phyloP scores from a whole-genome alignment of 2,329 filamentous ascomycete species.

The Niveomyces coronatus region DNA sequence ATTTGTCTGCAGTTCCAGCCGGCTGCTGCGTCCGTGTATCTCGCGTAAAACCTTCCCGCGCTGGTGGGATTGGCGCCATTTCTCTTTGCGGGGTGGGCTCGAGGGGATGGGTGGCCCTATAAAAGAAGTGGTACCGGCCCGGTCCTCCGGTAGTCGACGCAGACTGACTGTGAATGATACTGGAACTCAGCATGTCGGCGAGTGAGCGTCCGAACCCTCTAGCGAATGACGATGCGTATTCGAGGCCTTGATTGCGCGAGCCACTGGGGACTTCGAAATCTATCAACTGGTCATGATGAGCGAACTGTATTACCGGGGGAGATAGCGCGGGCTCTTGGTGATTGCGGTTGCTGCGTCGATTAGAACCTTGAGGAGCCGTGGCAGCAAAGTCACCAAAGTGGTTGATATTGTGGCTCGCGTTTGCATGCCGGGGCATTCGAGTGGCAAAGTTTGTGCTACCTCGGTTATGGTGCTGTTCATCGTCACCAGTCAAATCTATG shows the following conservation, averaged over 20 bases:
- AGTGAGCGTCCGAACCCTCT: conserved; percentile 13
- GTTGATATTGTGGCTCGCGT: not conserved
- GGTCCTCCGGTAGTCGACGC: too few relatives aligned
- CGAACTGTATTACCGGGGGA: not conserved
- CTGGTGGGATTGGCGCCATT: too few relatives aligned
- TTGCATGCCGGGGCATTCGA: conserved; percentile 12
- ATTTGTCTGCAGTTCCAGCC: too few relatives aligned
- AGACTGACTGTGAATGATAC: conserved; percentile 7
- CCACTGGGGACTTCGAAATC: conserved; percentile 17
- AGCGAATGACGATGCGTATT: conserved; percentile 13
- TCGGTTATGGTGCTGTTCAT: conserved; percentile 14
- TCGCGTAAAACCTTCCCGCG: conserved; percentile 74
- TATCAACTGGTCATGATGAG: conserved; percentile 15
- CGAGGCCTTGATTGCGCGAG: conserved; percentile 9
- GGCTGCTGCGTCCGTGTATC: conserved; percentile 37
- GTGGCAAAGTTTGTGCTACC: too few relatives aligned
- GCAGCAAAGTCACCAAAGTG: conserved; percentile 1
- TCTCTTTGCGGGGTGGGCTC: too few relatives aligned
- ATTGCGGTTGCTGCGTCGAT: conserved; percentile 7
- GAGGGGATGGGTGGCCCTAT: conserved; percentile 50
- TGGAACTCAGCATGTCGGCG: conserved; percentile 3
- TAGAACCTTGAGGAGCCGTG: too few relatives aligned
- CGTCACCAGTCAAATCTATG: conserved; percentile 44
- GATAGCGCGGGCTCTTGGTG: conserved; percentile 9
- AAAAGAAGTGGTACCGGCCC: conserved; percentile 16